These are phyloP conservation scores for Bryoerythrophyllum caledonicum DNA, from an alignment of 225 moss, liverwort and hornwort species.

Conservation along the genomic window DNA sequence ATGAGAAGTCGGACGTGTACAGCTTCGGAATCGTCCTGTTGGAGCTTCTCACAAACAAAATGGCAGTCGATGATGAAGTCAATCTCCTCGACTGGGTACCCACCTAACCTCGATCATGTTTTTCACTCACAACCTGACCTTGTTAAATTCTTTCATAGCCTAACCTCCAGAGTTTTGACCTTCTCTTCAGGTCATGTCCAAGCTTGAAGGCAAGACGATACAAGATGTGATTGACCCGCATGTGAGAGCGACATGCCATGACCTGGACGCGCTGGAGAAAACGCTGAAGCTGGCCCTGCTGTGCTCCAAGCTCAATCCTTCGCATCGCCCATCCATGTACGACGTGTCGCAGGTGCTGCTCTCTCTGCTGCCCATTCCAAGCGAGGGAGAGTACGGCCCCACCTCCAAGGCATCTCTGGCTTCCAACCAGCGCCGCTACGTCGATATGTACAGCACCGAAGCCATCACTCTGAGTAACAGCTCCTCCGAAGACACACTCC, in stretches of 20 bases:
- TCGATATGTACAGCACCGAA: conserved; percentile 81
- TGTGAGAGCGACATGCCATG: conserved; percentile 61
- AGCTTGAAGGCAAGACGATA: conserved; percentile 66
- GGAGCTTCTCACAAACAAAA: conserved; percentile 90
- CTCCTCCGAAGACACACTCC: conserved; percentile 69
- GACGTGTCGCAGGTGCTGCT: conserved; percentile 87
- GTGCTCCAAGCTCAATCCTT: conserved; percentile 77
- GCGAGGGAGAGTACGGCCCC: conserved; percentile 34
- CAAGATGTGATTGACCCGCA: conserved; percentile 67
- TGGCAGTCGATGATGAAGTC: conserved; percentile 83
- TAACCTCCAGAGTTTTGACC: neutral
- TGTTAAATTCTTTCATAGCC: neutral
- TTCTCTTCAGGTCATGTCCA: conserved; percentile 56
- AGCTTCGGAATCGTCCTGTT: conserved; percentile 93
- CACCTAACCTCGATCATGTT: too few relatives aligned
- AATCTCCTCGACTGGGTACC: conserved; percentile 85
- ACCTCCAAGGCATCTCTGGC: conserved; percentile 37
- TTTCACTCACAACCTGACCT: too few relatives aligned
- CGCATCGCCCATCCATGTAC: conserved; percentile 79
- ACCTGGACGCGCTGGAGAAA: conserved; percentile 68
- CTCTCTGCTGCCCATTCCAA: conserved; percentile 65
- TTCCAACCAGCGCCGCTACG: conserved; percentile 58
- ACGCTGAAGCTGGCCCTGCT: conserved; percentile 82
- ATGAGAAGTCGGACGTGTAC: conserved; percentile 95
- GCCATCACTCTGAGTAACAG: conserved; percentile 64